These are phyloP conservation scores for Pythium pectinolyticum DNA, from an alignment of 352 stramenopile genomes.

Conservation along the genomic window DNA sequence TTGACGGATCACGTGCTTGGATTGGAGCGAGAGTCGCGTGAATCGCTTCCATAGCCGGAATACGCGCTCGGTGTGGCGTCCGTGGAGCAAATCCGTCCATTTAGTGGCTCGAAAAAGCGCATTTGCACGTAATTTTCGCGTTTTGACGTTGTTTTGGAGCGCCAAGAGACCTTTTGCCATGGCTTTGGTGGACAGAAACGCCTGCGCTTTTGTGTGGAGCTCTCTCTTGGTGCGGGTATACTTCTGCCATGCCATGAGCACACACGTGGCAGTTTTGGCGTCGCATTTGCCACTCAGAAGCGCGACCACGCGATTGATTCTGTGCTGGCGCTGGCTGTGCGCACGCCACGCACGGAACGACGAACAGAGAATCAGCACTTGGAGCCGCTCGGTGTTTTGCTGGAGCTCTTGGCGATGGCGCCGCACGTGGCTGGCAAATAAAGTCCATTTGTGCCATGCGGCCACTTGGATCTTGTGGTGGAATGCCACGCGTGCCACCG, in stretches of 20 bases:
- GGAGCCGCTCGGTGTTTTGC: constrained; percentile 54
- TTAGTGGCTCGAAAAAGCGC: not conserved
- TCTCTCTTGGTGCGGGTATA: not conserved
- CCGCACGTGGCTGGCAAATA: constrained; percentile 20
- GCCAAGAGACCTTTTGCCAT: not conserved
- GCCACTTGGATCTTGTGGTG: constrained; percentile 2
- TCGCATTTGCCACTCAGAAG: constrained; percentile 30
- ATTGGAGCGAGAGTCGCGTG: not conserved
- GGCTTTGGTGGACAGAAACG: not conserved
- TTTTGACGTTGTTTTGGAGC: not conserved
- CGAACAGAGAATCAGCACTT: constrained; percentile 60
- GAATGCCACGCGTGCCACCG: constrained; percentile 9
- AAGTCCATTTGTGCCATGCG: constrained; percentile 30
- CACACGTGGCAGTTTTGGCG: not conserved
- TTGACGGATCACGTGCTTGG: not conserved
- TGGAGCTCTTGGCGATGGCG: constrained; percentile 43
- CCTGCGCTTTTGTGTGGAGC: not conserved
- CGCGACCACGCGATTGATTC: constrained; percentile 27
- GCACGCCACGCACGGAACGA: constrained; percentile 51
- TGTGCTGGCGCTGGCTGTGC: constrained; percentile 36
- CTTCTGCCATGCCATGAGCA: constrained; percentile 4
- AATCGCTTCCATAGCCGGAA: constrained; percentile 16
- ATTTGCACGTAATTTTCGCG: not conserved
- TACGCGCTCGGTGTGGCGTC: not conserved
- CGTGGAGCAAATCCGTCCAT: constrained; percentile 18